These are phyloP conservation scores for Artomyces pyxidatus DNA, from an alignment of 768 basidiomycete species.

Conservation along the genomic window DNA sequence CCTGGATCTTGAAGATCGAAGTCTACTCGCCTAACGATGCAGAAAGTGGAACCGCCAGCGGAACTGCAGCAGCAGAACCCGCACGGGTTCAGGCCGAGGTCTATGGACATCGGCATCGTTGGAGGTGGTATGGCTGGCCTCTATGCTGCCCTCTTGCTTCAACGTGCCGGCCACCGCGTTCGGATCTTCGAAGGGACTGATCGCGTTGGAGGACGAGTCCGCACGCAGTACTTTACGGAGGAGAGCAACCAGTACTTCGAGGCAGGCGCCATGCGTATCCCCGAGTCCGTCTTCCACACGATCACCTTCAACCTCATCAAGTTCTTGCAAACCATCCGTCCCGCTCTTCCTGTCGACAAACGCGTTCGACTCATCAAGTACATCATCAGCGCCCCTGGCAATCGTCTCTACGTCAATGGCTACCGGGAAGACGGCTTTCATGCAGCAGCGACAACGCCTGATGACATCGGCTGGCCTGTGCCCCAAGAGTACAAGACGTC, in stretches of 20 bases:
- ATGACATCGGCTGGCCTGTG: conserved; percentile 9
- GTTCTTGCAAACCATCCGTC: no score
- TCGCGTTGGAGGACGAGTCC: conserved; percentile 13
- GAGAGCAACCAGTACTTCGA: conserved; percentile 12
- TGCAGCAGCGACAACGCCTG: conserved; percentile 4
- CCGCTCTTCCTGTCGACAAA: conserved; percentile 9
- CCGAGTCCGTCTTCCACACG: no score
- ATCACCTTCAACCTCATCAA: no score
- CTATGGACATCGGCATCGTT: conserved; percentile 8
- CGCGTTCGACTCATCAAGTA: conserved; percentile 11
- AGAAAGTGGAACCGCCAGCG: no score
- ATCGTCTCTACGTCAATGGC: conserved; percentile 11
- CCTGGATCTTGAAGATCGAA: no score
- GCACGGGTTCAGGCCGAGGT: no score
- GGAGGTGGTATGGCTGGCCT: conserved; percentile 12
- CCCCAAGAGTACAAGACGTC: not conserved
- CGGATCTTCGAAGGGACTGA: conserved; percentile 9
- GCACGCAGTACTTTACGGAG: conserved; percentile 11
- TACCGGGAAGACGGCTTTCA: not conserved
- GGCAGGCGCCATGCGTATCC: no score
- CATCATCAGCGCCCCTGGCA: conserved; percentile 8
- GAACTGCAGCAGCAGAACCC: no score
- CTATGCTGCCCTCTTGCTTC: conserved; percentile 10
- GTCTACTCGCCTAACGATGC: no score
- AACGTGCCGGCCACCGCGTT: conserved; percentile 5